These are phyloP conservation scores for Capniomyces stellatus DNA, from an alignment of 371 early-diverging fungal genomes.

Conservation along the genomic window DNA sequence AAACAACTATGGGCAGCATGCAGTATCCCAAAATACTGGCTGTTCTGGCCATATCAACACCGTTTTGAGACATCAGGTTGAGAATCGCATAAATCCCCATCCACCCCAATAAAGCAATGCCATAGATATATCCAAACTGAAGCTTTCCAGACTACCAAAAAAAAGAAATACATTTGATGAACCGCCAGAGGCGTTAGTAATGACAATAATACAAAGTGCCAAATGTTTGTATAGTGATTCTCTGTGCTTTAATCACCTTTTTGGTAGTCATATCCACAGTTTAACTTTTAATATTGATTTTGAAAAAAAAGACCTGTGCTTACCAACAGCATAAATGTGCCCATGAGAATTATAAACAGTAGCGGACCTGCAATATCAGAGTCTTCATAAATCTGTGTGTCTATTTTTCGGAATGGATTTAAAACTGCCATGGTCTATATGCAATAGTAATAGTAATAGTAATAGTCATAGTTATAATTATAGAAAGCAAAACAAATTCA, in stretches of 20 bases:
- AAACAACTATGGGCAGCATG: conserved; percentile 80
- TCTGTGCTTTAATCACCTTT: no score
- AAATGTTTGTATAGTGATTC: no score
- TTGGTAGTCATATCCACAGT: no score
- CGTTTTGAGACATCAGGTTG: conserved; percentile 83
- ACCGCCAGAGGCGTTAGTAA: no score
- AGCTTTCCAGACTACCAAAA: conserved; percentile 58
- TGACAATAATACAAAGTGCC: no score
- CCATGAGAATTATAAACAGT: conserved; percentile 74
- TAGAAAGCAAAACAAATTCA: no score
- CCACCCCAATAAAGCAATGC: conserved; percentile 81
- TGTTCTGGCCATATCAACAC: conserved; percentile 70
- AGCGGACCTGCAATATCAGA: conserved; percentile 90
- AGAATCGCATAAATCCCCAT: conserved; percentile 67
- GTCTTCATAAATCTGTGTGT: conserved; percentile 81
- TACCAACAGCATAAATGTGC: conserved; percentile 58
- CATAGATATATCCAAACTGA: conserved; percentile 95
- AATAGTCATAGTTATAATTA: neutral
- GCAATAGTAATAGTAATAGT: conserved; percentile 7
- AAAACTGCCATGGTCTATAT: conserved; percentile 59
- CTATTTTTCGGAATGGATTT: conserved; percentile 75
- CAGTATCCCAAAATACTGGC: conserved; percentile 95
- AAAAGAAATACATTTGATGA: neutral
- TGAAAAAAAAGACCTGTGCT: neutral
- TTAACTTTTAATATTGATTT: neutral